Base-by-base conservation (phyloP, 2,329 filamentous ascomycete genomes). In the Whalleya microplaca region DNA sequence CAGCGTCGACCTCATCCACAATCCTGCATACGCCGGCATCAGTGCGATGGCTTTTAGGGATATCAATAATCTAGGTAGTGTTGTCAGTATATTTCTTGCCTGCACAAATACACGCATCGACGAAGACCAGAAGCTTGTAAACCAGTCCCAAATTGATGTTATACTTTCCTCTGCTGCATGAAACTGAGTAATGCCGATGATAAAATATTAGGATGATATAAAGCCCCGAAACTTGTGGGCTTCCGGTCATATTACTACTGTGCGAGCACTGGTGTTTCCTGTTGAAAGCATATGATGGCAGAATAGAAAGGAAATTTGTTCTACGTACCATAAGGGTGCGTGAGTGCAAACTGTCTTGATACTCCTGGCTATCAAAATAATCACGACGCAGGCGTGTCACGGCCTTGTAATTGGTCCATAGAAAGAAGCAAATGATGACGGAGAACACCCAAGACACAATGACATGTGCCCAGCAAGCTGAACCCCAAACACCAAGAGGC, bases 371-470 rank as follows among this genome's bases (percentile, higher is more conserved):
- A 65, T 92, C 83, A 65, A 96, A 92, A 68, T 95, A 96, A 44
- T 83, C 79, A 55, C 90, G 84, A 56, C 92, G 84, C 61, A 97
- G 75, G 18, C 76, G 76, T 14, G 85, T 74, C 10, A 97, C 83
- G 37, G 85, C 88, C 18, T 82, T 81, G 71, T 96, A 97, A 68
- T 96, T 97, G 76, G 82, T 86, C 91, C 91, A 97, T 23, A 98
- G 76, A 63, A 95, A 65, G 40, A 57, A 48, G 41, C 61, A 65
- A 93, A 96, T 81, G 19, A 92, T 81, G 19, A 87, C 70, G 70
- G 93, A 87, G 69, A 93, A 90, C 1, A 86, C 64, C 77, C 81
- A 65, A 2, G 63, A 65, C 12, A 88, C 78, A 9, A 83, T 73
- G 6, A 85, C 81, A 64, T 84, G 83, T 0, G 77, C 82, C 85